Evolutionary conservation across 257 asterid species (phyloP).

Genomic region (Primulina huaijiensis): DNA sequence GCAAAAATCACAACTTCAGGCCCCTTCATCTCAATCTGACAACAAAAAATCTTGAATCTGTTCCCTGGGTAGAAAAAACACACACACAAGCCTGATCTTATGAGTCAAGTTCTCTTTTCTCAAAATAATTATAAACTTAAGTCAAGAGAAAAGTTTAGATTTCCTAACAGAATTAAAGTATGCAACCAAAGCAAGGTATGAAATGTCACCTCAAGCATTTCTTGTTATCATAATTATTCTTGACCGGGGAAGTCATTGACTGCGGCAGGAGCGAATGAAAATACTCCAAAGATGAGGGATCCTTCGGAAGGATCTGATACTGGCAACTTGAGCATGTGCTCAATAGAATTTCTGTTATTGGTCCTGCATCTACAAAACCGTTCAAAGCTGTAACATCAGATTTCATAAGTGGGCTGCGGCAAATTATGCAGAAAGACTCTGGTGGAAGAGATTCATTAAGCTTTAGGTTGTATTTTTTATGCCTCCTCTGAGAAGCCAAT

Average conservation of each 20-base stretch:
- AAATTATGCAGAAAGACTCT: slow-evolving; percentile 65
- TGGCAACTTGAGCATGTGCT: slow-evolving; percentile 74
- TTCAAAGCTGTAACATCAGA: slow-evolving; percentile 27
- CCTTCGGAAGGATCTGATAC: slow-evolving; percentile 82
- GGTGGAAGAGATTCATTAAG: slow-evolving; percentile 59
- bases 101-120: background rate
- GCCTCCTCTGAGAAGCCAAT: slow-evolving; percentile 62
- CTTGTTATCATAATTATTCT: slow-evolving; percentile 28
- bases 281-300: slow-evolving; percentile 45
- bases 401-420: slow-evolving; percentile 74
- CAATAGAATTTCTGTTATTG: slow-evolving; percentile 23
- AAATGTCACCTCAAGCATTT: slow-evolving; percentile 46
- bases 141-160: background rate
- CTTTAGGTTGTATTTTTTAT: slow-evolving; percentile 77
- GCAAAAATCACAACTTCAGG: slow-evolving; percentile 26
- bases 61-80: slow-evolving; percentile 44
- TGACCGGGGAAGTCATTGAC: slow-evolving; percentile 36
- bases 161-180: background rate
- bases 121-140: background rate
- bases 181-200: background rate
- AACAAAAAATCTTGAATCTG: slow-evolving; percentile 71
- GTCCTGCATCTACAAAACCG: slow-evolving; percentile 32
- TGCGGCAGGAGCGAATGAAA: slow-evolving; percentile 66
- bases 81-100: background rate
- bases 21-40: slow-evolving; percentile 61